phyloP scores from a whole-genome alignment of 768 basidiomycete species.

The Leucocoprinus birnbaumii region DNA sequence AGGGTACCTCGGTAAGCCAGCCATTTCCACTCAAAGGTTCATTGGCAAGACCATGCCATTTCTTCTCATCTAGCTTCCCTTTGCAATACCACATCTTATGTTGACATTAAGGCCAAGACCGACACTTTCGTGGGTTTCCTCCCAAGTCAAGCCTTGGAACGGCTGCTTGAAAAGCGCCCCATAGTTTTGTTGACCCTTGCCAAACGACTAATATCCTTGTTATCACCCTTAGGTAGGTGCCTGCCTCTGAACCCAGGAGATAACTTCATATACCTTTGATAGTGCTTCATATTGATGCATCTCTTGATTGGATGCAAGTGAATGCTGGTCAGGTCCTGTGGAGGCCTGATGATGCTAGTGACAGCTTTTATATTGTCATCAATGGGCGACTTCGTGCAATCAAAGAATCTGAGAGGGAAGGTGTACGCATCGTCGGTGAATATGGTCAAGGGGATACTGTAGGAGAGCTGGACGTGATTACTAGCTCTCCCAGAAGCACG shows the following conservation, averaged over 20 bases:
- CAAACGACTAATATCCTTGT: conserved; percentile 91
- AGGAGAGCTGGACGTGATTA: conserved; percentile 97
- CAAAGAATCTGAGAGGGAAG: conserved; percentile 72
- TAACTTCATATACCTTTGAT: not conserved
- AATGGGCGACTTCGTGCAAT: conserved; percentile 94
- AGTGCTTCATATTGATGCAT: conserved; percentile 97
- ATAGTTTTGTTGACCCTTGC: conserved; percentile 95
- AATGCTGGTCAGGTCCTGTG: conserved; percentile 94
- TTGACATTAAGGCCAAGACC: conserved; percentile 95
- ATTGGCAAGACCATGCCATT: conserved; percentile 6
- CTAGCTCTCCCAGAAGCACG: conserved; percentile 78
- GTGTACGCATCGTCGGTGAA: conserved; percentile 82
- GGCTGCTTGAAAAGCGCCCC: conserved; percentile 88
- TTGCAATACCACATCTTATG: conserved; percentile 90
- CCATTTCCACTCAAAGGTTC: not conserved
- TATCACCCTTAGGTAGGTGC: conserved; percentile 83
- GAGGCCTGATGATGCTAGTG: conserved; percentile 85
- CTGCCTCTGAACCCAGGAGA: not conserved
- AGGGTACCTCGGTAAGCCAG: conserved; percentile 77
- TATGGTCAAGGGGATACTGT: conserved; percentile 98
- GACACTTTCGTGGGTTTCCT: conserved; percentile 98
- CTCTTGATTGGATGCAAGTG: conserved; percentile 98
- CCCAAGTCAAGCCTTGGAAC: conserved; percentile 83
- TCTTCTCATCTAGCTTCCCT: conserved; percentile 65
- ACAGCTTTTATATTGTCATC: conserved; percentile 97